Conservation (phyloP, 306 rosid genomes). For the Prunus armeniaca region DNA sequence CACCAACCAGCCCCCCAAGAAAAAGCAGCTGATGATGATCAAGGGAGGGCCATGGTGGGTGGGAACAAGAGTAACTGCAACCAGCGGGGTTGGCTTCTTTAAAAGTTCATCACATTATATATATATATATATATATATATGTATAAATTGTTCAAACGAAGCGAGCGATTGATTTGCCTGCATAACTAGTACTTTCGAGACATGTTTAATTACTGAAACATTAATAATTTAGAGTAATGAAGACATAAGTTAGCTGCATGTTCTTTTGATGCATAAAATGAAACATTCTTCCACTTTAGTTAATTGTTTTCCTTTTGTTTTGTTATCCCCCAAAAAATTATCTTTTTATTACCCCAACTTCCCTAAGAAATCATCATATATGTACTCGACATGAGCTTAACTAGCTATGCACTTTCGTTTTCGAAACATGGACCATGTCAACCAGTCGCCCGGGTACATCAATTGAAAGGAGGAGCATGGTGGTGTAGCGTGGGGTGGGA, state of each 20-base stretch:
- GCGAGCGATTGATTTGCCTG: not conserved
- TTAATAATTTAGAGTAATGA: too few relatives aligned
- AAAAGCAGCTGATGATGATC: not conserved
- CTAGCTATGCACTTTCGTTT: too few relatives aligned
- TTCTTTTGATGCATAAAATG: not conserved
- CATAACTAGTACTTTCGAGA: not conserved
- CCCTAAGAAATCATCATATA: too few relatives aligned
- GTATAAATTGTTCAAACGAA: too few relatives aligned
- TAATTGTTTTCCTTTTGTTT: not conserved
- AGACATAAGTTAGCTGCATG: not conserved
- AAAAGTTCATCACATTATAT: not conserved
- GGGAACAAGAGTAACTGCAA: not conserved
- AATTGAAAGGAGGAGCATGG: too few relatives aligned
- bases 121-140: too few relatives aligned
- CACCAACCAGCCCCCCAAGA: not conserved
- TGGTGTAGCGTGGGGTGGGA: too few relatives aligned
- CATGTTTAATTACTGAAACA: not conserved
- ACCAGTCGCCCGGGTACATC: too few relatives aligned
- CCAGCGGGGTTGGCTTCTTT: not conserved
- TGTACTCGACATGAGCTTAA: too few relatives aligned
- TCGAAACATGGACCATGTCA: too few relatives aligned
- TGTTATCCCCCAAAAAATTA: not conserved
- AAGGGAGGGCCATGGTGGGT: not conserved
- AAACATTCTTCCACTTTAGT: not conserved
- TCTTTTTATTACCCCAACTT: not conserved